Evolutionary conservation across 768 basidiomycete genomes (phyloP).

Genomic region (Suillus variegatus): DNA sequence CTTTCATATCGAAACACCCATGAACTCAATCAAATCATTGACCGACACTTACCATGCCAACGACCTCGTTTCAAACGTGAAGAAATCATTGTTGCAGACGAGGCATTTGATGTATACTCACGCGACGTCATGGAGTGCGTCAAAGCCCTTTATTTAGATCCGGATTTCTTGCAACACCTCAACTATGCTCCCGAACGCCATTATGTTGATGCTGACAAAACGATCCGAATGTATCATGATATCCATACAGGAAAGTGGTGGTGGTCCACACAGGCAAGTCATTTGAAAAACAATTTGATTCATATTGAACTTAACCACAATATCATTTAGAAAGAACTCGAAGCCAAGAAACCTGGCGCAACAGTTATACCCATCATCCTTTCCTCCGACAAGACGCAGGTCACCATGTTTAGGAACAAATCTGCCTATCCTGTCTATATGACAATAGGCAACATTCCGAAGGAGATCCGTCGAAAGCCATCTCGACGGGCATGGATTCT

Average conservation of each 20-base stretch:
- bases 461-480: conserved; percentile 26
- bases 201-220: conserved; percentile 32
- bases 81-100: conserved; percentile 23
- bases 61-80: conserved; percentile 32
- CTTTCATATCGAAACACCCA: conserved; percentile 34
- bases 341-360: conserved; percentile 11
- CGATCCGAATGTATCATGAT: conserved; percentile 36
- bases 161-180: conserved; percentile 33
- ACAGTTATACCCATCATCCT: conserved; percentile 7
- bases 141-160: conserved; percentile 34
- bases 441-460: conserved; percentile 40
- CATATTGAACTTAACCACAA: background rate
- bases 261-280: conserved; percentile 48
- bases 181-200: conserved; percentile 38
- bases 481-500: conserved; percentile 16
- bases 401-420: conserved; percentile 21
- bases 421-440: conserved; percentile 22
- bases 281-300: background rate
- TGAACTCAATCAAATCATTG: conserved; percentile 39
- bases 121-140: conserved; percentile 40
- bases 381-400: conserved; percentile 28
- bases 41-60: conserved; percentile 21
- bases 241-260: conserved; percentile 54
- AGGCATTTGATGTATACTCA: conserved; percentile 34
- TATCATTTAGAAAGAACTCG: conserved; percentile 16